Evolutionary conservation across 768 basidiomycete species (phyloP).

Genomic region (Steccherinum ochraceum): DNA sequence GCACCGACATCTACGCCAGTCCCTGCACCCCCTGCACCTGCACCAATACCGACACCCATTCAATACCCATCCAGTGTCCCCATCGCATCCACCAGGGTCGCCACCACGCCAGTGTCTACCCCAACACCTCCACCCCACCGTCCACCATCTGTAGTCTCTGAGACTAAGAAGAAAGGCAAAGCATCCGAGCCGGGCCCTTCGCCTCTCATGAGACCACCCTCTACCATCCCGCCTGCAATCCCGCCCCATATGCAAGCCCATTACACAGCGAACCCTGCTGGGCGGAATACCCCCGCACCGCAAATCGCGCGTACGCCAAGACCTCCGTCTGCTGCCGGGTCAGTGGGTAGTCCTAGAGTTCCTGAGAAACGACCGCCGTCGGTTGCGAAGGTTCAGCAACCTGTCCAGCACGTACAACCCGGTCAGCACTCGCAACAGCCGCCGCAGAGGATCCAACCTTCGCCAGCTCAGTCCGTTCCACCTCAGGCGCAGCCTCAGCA

Average conservation of each 20-base stretch:
- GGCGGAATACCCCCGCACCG: constrained; percentile 10
- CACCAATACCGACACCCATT: constrained; percentile 4
- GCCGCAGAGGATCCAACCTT: constrained; percentile 12
- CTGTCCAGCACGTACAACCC: constrained; percentile 14
- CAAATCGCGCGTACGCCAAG: constrained; percentile 10
- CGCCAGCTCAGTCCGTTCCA: constrained; percentile 15
- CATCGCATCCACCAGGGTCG: not conserved
- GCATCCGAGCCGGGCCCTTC: constrained; percentile 7
- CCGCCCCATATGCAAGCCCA: constrained; percentile 19
- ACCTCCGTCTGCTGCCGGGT: constrained; percentile 7
- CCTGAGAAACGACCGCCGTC: constrained; percentile 10
- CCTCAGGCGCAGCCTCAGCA: constrained; percentile 20
- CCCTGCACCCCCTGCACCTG: constrained; percentile 5
- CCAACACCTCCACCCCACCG: not conserved
- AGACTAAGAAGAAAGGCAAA: constrained; percentile 2
- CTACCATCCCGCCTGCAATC: constrained; percentile 15
- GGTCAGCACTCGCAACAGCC: no score
- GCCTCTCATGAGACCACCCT: constrained; percentile 15
- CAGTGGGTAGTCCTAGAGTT: constrained; percentile 12
- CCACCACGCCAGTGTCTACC: not conserved
- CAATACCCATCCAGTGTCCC: not conserved
- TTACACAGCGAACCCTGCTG: constrained; percentile 5
- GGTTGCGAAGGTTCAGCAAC: constrained; percentile 10
- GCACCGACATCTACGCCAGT: not conserved
- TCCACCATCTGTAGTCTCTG: constrained; percentile 1